phyloP scores from a whole-genome alignment of 805 yeast genomes.

The Kurtzmaniella cleridarum region DNA sequence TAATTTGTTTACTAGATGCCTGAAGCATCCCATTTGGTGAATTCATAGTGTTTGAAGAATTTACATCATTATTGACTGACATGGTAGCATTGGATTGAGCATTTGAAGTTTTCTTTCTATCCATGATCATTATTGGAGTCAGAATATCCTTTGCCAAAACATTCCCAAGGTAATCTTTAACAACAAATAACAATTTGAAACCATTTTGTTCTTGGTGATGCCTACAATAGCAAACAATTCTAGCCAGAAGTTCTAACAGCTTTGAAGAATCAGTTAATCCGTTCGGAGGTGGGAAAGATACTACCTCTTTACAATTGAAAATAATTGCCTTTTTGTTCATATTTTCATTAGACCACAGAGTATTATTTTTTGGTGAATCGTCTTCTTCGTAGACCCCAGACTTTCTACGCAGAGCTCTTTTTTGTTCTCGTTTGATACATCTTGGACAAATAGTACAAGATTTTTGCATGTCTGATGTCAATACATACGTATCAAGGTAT shows the following conservation, averaged over 20 bases:
- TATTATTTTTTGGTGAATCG: constrained; percentile 39
- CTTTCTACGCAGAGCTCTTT: constrained; percentile 90
- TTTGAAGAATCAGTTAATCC: constrained; percentile 31
- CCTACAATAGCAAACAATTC: constrained; percentile 93
- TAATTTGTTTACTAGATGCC: constrained; percentile 1
- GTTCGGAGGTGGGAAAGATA: constrained; percentile 62
- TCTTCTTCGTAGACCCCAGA: constrained; percentile 35
- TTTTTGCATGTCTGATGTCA: constrained; percentile 45
- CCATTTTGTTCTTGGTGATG: constrained; percentile 91
- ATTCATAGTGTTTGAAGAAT: neutral
- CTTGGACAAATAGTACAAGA: constrained; percentile 77
- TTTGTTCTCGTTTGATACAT: constrained; percentile 88
- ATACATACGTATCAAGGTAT: constrained; percentile 74
- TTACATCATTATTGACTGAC: constrained; percentile 6
- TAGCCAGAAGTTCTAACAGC: constrained; percentile 49
- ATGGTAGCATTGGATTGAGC: constrained; percentile 3
- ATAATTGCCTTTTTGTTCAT: constrained; percentile 78
- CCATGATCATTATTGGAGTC: constrained; percentile 84
- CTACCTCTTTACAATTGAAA: constrained; percentile 85
- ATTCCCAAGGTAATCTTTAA: constrained; percentile 55
- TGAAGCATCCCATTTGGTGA: constrained; percentile 4
- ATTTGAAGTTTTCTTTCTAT: constrained; percentile 67
- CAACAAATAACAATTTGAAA: constrained; percentile 63
- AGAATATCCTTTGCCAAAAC: constrained; percentile 71
- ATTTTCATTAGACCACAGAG: constrained; percentile 70